phyloP scores from a whole-genome alignment of 2,329 filamentous ascomycete genomes.

The Penicillium sp. region DNA sequence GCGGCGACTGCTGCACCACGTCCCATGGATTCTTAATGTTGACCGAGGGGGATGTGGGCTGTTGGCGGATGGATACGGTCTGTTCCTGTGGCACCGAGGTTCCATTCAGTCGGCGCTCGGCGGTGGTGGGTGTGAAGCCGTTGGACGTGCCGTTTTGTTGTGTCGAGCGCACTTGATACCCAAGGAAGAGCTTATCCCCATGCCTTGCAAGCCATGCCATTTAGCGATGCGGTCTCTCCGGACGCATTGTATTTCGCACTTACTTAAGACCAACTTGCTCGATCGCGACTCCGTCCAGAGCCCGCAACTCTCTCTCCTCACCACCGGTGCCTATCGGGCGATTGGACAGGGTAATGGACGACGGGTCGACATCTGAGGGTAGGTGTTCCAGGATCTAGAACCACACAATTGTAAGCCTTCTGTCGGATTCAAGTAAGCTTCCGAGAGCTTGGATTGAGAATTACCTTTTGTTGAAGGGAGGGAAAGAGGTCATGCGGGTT shows the following conservation, averaged over 20 bases:
- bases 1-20: constrained; percentile 76
- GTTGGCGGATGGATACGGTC: constrained; percentile 62
- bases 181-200: constrained; percentile 86
- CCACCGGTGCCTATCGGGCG: constrained; percentile 57
- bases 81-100: constrained; percentile 47
- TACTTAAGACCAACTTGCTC: constrained; percentile 58
- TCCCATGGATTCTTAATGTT: constrained; percentile 91
- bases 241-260: constrained; percentile 16
- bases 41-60: constrained; percentile 55
- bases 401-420: not conserved
- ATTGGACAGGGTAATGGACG: constrained; percentile 59
- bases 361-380: constrained; percentile 55
- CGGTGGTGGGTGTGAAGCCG: constrained; percentile 21
- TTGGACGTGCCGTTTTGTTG: constrained; percentile 49
- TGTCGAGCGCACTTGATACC: constrained; percentile 63
- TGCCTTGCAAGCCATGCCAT: constrained; percentile 57
- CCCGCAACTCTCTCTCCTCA: constrained; percentile 53
- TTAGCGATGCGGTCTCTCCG: constrained; percentile 9
- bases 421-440: not conserved
- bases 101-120: constrained; percentile 39
- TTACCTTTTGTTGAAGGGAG: constrained; percentile 51
- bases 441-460: not conserved
- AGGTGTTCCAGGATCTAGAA: constrained; percentile 57
- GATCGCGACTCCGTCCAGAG: constrained; percentile 56
- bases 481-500: constrained; percentile 71